Conservation (phyloP, 148 eudicot species). For the Bassia scoparia region DNA sequence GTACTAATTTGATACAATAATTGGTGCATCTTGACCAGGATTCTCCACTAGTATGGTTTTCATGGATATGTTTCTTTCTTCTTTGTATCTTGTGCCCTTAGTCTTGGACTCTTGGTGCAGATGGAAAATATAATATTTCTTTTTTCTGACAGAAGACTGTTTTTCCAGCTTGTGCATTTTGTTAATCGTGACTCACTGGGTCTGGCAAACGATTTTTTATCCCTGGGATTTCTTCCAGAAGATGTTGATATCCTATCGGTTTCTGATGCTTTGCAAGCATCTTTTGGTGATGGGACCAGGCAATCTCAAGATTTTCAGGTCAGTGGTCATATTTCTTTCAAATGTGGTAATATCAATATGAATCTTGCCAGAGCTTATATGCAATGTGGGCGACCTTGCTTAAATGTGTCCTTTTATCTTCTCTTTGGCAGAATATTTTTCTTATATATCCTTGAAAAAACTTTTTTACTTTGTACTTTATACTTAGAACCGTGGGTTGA, state of each 20-base stretch:
- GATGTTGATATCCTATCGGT: slow-evolving; percentile 68
- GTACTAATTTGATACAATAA: not conserved
- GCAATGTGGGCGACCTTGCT: not conserved
- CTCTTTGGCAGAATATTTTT: not conserved
- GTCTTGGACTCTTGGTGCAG: not conserved
- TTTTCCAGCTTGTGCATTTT: slow-evolving; percentile 94
- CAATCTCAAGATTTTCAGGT: slow-evolving; percentile 97
- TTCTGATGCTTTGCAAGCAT: slow-evolving; percentile 74
- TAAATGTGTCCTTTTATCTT: not conserved
- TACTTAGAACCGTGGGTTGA: too few relatives aligned
- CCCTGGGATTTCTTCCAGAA: slow-evolving; percentile 92
- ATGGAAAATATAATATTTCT: not conserved
- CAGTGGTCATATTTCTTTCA: slow-evolving; percentile 9
- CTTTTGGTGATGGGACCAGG: slow-evolving; percentile 83
- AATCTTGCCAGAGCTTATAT: not conserved
- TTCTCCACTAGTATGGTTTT: not conserved
- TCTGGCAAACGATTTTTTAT: slow-evolving; percentile 88
- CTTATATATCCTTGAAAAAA: not conserved
- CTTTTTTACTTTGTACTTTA: too few relatives aligned
- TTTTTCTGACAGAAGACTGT: slow-evolving; percentile 7
- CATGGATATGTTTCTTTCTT: not conserved
- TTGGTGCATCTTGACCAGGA: not conserved
- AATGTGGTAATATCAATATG: slow-evolving; percentile 3
- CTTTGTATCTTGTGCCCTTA: not conserved
- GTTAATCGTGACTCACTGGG: slow-evolving; percentile 96